Evolutionary conservation across 2,329 filamentous ascomycete species (phyloP).

Genomic region (Tolypocladium capitatum): DNA sequence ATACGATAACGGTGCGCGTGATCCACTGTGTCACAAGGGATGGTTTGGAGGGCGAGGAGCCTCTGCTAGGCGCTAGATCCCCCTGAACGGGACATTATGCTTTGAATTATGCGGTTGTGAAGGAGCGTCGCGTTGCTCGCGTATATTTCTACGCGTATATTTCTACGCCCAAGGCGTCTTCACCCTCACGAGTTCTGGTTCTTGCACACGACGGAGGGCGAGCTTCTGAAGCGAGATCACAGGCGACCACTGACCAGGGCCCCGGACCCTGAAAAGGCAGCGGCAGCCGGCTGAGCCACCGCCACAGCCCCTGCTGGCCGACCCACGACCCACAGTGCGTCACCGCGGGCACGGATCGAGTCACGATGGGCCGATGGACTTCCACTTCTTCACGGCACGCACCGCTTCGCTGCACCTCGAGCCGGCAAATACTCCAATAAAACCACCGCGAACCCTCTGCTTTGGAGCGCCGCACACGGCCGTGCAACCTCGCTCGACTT

Average conservation of each 20-base stretch:
- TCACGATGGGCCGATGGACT: background rate
- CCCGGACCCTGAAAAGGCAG: background rate
- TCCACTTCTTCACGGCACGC: no score
- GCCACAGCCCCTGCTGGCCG: background rate
- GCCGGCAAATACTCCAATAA: background rate
- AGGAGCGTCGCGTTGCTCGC: background rate
- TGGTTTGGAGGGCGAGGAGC: no score
- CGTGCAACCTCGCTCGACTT: background rate
- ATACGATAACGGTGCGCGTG: no score
- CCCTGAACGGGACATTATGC: no score
- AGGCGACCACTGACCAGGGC: background rate
- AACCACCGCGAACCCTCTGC: background rate
- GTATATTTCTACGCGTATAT: no score
- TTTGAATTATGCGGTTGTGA: no score
- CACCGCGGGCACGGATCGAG: slow-evolving; percentile 10
- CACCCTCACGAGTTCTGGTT: no score
- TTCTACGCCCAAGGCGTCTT: no score
- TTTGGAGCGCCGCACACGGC: background rate
- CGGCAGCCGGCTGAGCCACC: background rate
- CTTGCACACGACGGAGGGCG: no score
- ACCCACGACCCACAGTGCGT: slow-evolving; percentile 7
- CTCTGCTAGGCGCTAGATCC: no score
- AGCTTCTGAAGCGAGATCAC: no score
- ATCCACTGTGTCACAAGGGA: no score
- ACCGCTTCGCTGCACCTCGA: background rate